These are phyloP conservation scores for Auricularia sp. DNA, from an alignment of 768 basidiomycete species.

Conservation along the genomic window DNA sequence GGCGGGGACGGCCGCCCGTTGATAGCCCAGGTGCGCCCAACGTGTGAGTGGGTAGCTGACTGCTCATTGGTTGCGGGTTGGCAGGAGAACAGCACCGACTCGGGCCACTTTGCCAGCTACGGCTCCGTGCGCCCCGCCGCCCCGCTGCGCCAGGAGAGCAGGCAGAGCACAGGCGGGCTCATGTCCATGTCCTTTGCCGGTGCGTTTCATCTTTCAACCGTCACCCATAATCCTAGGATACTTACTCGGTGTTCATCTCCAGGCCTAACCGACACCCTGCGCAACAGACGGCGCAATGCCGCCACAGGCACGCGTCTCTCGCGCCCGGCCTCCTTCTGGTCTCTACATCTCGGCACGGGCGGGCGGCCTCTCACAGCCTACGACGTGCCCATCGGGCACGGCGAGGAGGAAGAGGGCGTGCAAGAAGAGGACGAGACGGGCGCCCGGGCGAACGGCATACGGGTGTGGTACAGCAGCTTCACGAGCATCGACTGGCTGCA, in stretches of 20 bases:
- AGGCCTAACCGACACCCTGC: neutral
- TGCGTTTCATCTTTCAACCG: neutral
- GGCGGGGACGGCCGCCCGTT: neutral
- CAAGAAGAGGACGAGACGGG: conserved; percentile 38
- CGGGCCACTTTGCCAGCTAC: conserved; percentile 1
- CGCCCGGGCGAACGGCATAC: conserved; percentile 72
- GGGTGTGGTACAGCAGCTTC: conserved; percentile 85
- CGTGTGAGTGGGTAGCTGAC: too few relatives aligned
- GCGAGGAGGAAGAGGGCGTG: conserved; percentile 21
- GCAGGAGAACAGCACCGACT: neutral
- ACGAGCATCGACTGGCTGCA: conserved; percentile 94
- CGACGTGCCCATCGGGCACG: conserved; percentile 36
- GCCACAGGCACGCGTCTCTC: neutral
- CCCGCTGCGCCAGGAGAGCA: neutral
- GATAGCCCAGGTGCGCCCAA: too few relatives aligned
- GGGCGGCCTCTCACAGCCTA: conserved; percentile 62
- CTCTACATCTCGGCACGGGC: neutral
- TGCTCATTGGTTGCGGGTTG: too few relatives aligned
- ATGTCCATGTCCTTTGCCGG: neutral
- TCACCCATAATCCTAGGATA: too few relatives aligned
- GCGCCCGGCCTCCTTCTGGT: neutral
- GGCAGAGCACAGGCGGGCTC: neutral
- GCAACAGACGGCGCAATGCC: neutral
- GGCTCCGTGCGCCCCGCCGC: neutral
- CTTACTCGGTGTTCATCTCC: too few relatives aligned